Percentiles rank a stretch among this genome's conserved stretches.
Conservation (phyloP, 768 basidiomycete genomes). For the Tylopilus rubrobrunneus region DNA sequence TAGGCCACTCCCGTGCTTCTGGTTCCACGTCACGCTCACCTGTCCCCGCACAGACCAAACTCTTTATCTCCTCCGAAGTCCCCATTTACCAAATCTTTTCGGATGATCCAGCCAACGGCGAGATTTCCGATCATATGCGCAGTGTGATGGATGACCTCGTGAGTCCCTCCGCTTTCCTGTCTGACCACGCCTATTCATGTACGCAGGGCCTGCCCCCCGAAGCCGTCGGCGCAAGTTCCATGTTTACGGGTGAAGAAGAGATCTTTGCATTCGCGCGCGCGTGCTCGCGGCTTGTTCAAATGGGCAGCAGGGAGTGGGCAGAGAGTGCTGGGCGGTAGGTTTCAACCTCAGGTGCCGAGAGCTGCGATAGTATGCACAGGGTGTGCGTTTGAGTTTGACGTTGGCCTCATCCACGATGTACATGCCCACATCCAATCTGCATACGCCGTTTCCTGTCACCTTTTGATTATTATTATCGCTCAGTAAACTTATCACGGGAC, state of each 20-base stretch:
- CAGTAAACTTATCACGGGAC: too few relatives aligned
- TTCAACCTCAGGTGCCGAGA: too few relatives aligned
- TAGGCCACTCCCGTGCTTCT: constrained; percentile 22
- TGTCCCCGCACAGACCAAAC: constrained; percentile 69
- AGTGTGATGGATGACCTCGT: constrained; percentile 96
- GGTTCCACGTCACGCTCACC: constrained; percentile 36
- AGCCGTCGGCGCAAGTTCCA: constrained; percentile 74
- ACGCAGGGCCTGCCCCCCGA: constrained; percentile 73
- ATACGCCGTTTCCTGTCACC: too few relatives aligned
- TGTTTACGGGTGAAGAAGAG: constrained; percentile 97
- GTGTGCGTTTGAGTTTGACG: too few relatives aligned
- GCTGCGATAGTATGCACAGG: too few relatives aligned
- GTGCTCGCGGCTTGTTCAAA: constrained; percentile 80
- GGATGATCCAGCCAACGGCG: constrained; percentile 48
- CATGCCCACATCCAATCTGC: too few relatives aligned
- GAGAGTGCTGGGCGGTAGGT: constrained; percentile 35
- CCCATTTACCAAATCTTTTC: constrained; percentile 90
- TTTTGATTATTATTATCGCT: too few relatives aligned
- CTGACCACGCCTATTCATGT: not conserved
- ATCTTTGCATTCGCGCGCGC: constrained; percentile 96
- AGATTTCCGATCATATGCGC: constrained; percentile 81
- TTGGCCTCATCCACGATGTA: too few relatives aligned
- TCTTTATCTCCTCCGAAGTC: constrained; percentile 90
- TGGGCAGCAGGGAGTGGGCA: constrained; percentile 89
- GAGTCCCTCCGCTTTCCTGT: constrained; percentile 11